phyloP scores from a whole-genome alignment of 306 rosid genomes.

The Medicago lupulina region DNA sequence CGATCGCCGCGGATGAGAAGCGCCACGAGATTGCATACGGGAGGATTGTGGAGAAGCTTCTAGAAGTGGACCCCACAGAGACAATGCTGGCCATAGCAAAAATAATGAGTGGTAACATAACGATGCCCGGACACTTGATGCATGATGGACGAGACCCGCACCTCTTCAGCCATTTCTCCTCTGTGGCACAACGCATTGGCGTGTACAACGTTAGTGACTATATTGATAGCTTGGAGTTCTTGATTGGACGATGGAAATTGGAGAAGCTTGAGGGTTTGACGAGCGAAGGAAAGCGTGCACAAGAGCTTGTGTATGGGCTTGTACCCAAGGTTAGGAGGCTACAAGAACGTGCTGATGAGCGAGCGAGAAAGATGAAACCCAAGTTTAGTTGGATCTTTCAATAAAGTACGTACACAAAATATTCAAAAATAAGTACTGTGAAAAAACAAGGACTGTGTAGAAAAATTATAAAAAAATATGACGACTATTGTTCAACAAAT shows the following conservation, averaged over 20 bases:
- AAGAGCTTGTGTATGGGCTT: neutral
- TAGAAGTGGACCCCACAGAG: constrained; percentile 10
- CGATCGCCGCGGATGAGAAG: neutral
- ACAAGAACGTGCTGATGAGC: neutral
- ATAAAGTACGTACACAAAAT: too few relatives aligned
- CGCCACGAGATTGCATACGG: neutral
- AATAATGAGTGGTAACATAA: too few relatives aligned
- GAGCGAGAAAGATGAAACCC: neutral
- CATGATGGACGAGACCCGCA: neutral
- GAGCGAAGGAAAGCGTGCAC: neutral
- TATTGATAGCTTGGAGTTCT: neutral
- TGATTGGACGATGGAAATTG: neutral
- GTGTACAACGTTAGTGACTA: constrained; percentile 20
- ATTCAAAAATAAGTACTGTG: too few relatives aligned
- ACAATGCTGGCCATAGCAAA: neutral
- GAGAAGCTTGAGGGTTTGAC: constrained; percentile 1
- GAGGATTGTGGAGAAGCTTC: constrained; percentile 13
- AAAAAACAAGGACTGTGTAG: too few relatives aligned
- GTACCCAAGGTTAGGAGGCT: neutral
- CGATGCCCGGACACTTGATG: neutral
- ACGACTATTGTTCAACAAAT: too few relatives aligned
- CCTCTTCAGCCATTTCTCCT: neutral
- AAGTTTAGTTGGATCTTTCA: constrained; percentile 10
- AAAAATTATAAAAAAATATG: too few relatives aligned
- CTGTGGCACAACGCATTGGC: neutral